Base-by-base conservation (phyloP, 345 rosid genomes). In the Syzygium aromaticum region DNA sequence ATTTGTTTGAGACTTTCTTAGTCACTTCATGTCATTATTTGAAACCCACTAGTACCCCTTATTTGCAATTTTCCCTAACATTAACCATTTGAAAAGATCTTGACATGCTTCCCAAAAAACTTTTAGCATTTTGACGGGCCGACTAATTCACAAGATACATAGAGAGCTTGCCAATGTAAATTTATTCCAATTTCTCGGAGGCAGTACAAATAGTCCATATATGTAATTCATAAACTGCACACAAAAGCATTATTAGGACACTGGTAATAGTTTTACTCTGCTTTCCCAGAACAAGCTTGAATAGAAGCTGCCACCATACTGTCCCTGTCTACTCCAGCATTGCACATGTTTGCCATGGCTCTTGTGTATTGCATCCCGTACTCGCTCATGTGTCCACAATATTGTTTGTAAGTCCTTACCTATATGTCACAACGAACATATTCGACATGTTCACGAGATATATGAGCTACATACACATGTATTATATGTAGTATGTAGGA, bases 271-370 rank as follows among this genome's bases (percentile, higher is more conserved):
- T 67, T 33, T 67, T 25, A 33, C 80, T 67, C 8, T 67, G 46
- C 46, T 33, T 67, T 67, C 25, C 80, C 80, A 67, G 80, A 67
- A 19, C 80, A 67, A 33, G 80, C 80, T 67, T 67, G 80, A 67
- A 19, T 17, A 17, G 80, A 67, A 38, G 80, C 80, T 67, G 46
- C 80, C 3, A 17, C 80, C 80, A 67, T 67, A 17, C 80, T 46
- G 38, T 89, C 83, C 57, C n/a, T 77, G 11, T 25, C 85, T 14
- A 91, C 84, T 49, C 94, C 93, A 2, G 86, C 88, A 38, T 92
- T 93, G 91, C 94, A 92, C 92, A 89, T 88, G 85, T 89, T 91
- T 2, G 95, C 93, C 16, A 90, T 88, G 17, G 86, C 91, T 86
- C 93, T 51, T 23, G 88, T 88, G 21, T 92, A 90, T 84, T 93